phyloP scores from a whole-genome alignment of 2,329 filamentous ascomycete species.

The Arthrobotrys pseudoclavata region DNA sequence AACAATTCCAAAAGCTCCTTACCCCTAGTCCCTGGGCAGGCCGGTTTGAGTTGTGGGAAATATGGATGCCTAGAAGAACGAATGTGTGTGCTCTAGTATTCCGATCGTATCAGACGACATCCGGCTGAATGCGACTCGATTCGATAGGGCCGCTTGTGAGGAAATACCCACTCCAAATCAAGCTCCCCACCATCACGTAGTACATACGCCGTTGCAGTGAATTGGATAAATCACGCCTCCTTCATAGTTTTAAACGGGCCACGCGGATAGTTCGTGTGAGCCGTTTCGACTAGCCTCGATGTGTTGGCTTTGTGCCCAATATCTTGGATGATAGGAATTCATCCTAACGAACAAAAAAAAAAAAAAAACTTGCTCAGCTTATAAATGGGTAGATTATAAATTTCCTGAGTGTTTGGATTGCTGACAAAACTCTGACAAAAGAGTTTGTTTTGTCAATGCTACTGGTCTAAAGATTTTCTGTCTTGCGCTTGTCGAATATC shows the following conservation, averaged over 20 bases:
- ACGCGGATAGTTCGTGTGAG: conserved; percentile 36
- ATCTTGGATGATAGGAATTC: conserved; percentile 31
- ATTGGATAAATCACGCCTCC: conserved; percentile 59
- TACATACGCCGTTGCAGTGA: conserved; percentile 12
- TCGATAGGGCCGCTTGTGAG: conserved; percentile 48
- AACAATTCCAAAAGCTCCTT: conserved; percentile 23
- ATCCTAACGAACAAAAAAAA: conserved; percentile 16
- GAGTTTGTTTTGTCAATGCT: conserved; percentile 25
- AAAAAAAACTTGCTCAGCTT: conserved; percentile 14
- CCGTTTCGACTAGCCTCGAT: conserved; percentile 56
- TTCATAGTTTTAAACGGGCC: conserved; percentile 39
- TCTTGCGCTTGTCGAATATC: background rate
- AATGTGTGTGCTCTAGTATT: conserved; percentile 42
- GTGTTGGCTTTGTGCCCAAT: conserved; percentile 39
- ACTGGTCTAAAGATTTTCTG: conserved; percentile 17
- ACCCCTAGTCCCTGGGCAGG: conserved; percentile 43
- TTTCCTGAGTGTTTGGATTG: conserved; percentile 13
- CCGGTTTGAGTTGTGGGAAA: conserved; percentile 59
- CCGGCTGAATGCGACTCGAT: conserved; percentile 61
- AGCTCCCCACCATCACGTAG: conserved; percentile 33
- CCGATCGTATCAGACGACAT: conserved; percentile 57
- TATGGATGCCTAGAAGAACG: conserved; percentile 59
- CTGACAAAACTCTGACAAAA: conserved; percentile 44
- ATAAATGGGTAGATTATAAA: conserved; percentile 29
- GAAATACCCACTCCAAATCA: conserved; percentile 38